Evolutionary conservation across 441 rosid species (phyloP).

Genomic region (Corymbia calophylla): DNA sequence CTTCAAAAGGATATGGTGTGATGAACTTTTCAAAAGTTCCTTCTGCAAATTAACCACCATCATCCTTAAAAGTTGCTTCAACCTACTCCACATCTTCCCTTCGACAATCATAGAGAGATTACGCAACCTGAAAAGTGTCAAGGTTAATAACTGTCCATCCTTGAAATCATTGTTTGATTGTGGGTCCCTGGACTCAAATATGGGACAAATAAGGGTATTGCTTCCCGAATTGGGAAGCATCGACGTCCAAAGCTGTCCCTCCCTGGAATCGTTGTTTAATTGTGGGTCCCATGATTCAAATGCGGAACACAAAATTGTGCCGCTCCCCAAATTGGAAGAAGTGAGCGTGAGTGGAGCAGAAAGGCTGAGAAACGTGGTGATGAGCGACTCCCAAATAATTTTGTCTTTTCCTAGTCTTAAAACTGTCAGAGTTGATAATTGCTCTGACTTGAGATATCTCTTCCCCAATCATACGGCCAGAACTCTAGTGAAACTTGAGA

Average conservation of each 20-base stretch:
- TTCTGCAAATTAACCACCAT: accelerated
- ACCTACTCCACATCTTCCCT: not conserved
- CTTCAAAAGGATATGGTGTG: not conserved
- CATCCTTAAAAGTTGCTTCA: accelerated
- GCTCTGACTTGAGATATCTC: too few relatives aligned
- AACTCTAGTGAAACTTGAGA: accelerated
- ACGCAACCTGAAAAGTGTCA: accelerated
- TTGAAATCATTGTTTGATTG: too few relatives aligned
- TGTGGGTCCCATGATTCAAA: not conserved
- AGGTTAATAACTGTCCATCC: accelerated
- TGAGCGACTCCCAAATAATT: too few relatives aligned
- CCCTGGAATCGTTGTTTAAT: not conserved
- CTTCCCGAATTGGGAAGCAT: accelerated
- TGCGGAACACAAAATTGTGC: accelerated
- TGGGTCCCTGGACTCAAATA: too few relatives aligned
- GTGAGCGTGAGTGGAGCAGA: accelerated
- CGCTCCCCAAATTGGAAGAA: accelerated
- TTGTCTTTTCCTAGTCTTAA: too few relatives aligned
- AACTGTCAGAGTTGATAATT: accelerated
- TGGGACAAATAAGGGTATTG: accelerated
- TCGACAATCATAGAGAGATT: not conserved
- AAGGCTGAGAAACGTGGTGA: accelerated
- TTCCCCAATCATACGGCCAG: accelerated
- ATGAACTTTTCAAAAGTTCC: not conserved
- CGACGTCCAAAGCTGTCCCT: accelerated